Percentiles rank a stretch among this genome's conserved stretches.
phyloP scores from a whole-genome alignment of 352 stramenopile genomes.

The Phytophthora litchii region DNA sequence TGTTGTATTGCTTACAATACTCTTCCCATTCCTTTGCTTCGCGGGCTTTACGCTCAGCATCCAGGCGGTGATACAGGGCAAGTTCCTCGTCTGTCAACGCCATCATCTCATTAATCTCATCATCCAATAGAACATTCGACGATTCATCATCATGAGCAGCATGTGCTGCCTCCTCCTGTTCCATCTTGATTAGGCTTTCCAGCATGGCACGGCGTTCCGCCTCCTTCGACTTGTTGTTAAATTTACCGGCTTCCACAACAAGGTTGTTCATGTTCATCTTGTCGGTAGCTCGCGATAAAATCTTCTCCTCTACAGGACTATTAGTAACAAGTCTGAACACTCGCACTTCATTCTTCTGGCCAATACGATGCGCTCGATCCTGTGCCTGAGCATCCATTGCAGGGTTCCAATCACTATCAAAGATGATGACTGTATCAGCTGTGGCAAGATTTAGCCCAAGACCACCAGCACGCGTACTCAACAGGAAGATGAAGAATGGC shows the following conservation, averaged over 20 bases:
- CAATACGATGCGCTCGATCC: slow-evolving; percentile 92
- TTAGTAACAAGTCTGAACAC: slow-evolving; percentile 89
- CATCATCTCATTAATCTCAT: slow-evolving; percentile 92
- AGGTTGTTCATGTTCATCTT: slow-evolving; percentile 94
- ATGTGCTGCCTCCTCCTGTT: slow-evolving; percentile 82
- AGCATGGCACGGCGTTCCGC: slow-evolving; percentile 84
- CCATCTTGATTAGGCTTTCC: slow-evolving; percentile 90
- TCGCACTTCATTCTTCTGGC: slow-evolving; percentile 91
- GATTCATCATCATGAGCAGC: slow-evolving; percentile 64
- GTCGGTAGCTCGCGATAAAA: slow-evolving; percentile 83
- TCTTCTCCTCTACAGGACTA: slow-evolving; percentile 89
- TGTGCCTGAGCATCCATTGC: slow-evolving; percentile 94
- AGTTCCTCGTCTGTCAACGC: slow-evolving; percentile 87
- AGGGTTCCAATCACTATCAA: slow-evolving; percentile 99
- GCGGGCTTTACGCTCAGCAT: slow-evolving; percentile 62
- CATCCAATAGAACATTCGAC: slow-evolving; percentile 72
- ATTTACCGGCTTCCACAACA: slow-evolving; percentile 89
- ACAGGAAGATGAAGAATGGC: slow-evolving; percentile 95
- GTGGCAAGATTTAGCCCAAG: slow-evolving; percentile 98
- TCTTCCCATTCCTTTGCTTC: slow-evolving; percentile 74
- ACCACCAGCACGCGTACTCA: slow-evolving; percentile 97
- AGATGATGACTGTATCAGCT: slow-evolving; percentile 99
- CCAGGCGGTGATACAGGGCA: slow-evolving; percentile 76
- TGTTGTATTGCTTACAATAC: slow-evolving; percentile 65
- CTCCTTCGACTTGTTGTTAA: slow-evolving; percentile 89